Base-by-base conservation (phyloP, 78 protist genomes). In the Dictyostelium brefeldianum region DNA sequence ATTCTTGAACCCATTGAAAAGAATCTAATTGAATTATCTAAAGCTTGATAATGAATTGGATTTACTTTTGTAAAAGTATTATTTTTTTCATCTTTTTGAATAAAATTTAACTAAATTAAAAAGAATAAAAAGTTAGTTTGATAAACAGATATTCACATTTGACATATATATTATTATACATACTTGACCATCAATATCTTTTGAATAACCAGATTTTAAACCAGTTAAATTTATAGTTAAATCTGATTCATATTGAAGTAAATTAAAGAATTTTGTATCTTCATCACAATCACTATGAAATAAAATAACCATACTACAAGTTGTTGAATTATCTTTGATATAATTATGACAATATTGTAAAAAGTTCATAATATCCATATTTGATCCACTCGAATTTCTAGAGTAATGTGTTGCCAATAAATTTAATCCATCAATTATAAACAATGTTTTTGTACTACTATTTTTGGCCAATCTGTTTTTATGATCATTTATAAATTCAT, bases 121-220 rank as follows among this genome's bases (percentile, higher is more conserved):
- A 17, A 70, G 8, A 70, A 67, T 9, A 36, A 67, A 20, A 20
- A 3, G 7, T 36, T 0, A 14, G 0, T 14, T 70, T 70, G 7
- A 54, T 50, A 5, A 20, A 8, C n/a, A n/a, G n/a, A n/a, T n/a
- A n/a, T n/a, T n/a, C n/a, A n/a, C n/a, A 5, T 18, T 36, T 6
- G 8, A 14, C 7, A 22, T 36, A n/a, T 3, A 4, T 4, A 47
- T 25, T 27, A 54, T n/a, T 57, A 47, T n/a, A 62, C 50, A 22
- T 84, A 84, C 82, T 59, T 84, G 91, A 18, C 91, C 91, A 74
- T 84, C 91, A 50, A 84, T 84, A 74, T 84, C 91, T 74, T 57
- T 84, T 41, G 91, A 84, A 47, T 84, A 84, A 74, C 91, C 91
- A 67, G 91, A 54, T 51, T 84, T 71, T n/a, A 84, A 51, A 57